A percentile compares a stretch with the other conserved stretches of the same genome.
Conservation (phyloP, 495 filamentous ascomycete species). For the Eremomyces bilateralis region DNA sequence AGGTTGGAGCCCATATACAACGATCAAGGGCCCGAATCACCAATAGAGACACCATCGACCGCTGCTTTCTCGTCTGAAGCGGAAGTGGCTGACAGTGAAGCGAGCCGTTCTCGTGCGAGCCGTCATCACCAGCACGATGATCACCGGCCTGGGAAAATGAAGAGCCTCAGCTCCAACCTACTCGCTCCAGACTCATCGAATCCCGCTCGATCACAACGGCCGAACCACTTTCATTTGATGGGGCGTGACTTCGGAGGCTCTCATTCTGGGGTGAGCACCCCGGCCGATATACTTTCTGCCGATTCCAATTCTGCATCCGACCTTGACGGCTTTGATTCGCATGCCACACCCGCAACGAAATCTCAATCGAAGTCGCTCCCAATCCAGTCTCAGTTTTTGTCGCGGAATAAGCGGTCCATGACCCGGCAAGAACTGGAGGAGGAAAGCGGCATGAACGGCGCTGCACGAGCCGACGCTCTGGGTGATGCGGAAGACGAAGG, state of each 20-base stretch:
- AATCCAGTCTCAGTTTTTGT: too few relatives aligned
- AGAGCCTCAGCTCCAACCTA: too few relatives aligned
- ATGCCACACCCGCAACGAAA: conserved; percentile 2
- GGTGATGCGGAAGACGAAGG: conserved; percentile 17
- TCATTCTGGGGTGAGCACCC: conserved; percentile 9
- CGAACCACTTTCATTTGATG: too few relatives aligned
- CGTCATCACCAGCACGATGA: background rate
- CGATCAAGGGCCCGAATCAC: too few relatives aligned
- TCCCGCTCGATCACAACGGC: too few relatives aligned
- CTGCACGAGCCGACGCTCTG: conserved; percentile 19
- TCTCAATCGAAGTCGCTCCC: conserved; percentile 1
- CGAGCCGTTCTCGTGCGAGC: background rate
- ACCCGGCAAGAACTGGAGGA: conserved; percentile 5
- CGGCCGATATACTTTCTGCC: conserved; percentile 17
- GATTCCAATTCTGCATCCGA: too few relatives aligned
- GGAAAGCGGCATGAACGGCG: conserved; percentile 19
- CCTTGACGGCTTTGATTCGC: conserved; percentile 13
- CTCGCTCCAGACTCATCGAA: too few relatives aligned
- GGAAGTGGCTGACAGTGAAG: background rate
- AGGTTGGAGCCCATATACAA: too few relatives aligned
- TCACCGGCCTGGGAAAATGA: background rate
- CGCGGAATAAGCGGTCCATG: conserved; percentile 1
- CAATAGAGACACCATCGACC: too few relatives aligned
- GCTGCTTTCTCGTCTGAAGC: too few relatives aligned
- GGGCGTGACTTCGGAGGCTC: conserved; percentile 10